phyloP scores from a whole-genome alignment of 805 yeast species.

The Hanseniaspora vineae region DNA sequence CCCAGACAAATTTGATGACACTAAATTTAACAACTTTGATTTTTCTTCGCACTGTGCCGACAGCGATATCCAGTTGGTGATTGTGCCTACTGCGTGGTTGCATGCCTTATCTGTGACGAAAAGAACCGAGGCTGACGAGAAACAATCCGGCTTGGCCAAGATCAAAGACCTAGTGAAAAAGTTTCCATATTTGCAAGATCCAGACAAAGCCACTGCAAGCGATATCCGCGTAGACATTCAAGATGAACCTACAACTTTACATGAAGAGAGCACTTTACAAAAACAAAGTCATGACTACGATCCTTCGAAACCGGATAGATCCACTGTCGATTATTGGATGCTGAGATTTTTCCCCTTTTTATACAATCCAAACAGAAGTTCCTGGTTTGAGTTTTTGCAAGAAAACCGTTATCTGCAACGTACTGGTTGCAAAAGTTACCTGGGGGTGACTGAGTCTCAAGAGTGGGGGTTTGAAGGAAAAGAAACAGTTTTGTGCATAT shows the following conservation, averaged over 20 bases:
- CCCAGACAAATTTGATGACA: constrained; percentile 60
- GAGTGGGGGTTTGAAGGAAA: constrained; percentile 18
- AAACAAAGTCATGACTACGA: no score
- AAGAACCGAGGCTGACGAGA: not conserved
- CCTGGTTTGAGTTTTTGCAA: constrained; percentile 9
- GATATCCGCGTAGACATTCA: not conserved
- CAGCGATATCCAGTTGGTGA: constrained; percentile 38
- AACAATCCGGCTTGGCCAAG: not conserved
- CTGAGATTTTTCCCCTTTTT: constrained; percentile 54
- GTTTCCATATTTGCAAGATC: not conserved
- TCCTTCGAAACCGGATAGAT: no score
- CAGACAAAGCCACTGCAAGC: not conserved
- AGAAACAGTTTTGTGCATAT: constrained; percentile 33
- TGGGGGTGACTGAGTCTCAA: constrained; percentile 12
- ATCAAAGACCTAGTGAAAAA: not conserved
- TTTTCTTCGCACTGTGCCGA: constrained; percentile 42
- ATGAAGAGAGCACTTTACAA: no score
- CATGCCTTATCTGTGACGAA: constrained; percentile 31
- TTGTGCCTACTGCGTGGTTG: constrained; percentile 89
- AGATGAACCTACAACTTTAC: no score
- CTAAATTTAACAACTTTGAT: constrained; percentile 66
- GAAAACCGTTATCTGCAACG: not conserved
- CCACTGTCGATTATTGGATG: constrained; percentile 63
- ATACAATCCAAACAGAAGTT: constrained; percentile 20
- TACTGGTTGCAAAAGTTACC: not conserved